Evolutionary conservation across 331 rosid genomes (phyloP).

Genomic region (Rhamnella rubrinervis): DNA sequence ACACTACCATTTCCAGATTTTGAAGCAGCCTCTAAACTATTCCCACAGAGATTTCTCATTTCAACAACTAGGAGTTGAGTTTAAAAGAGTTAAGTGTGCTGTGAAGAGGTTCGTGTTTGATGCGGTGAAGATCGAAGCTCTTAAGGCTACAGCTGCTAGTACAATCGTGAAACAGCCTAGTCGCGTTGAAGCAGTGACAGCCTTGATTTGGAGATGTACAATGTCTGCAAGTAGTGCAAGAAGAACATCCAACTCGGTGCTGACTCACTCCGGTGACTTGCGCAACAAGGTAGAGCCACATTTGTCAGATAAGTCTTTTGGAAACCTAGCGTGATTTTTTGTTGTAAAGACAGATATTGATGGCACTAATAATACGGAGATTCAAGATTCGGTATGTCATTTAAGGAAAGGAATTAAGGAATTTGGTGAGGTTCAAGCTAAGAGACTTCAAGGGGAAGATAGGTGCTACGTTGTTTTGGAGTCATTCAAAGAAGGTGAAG

Average conservation of each 20-base stretch:
- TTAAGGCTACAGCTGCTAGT: neutral
- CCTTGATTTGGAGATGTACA: constrained; percentile 21
- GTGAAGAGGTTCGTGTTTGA: constrained; percentile 35
- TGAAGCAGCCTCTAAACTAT: neutral
- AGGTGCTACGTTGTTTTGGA: neutral
- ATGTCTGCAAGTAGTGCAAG: neutral
- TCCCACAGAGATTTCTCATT: constrained; percentile 10
- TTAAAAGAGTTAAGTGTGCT: neutral
- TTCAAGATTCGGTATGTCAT: neutral
- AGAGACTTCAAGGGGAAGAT: neutral
- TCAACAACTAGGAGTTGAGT: neutral
- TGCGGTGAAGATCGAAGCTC: constrained; percentile 9
- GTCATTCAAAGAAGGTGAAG: neutral
- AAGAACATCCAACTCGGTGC: neutral
- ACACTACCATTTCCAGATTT: neutral
- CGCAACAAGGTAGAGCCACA: neutral
- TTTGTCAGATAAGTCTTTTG: constrained; percentile 2
- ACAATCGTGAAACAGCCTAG: constrained; percentile 6
- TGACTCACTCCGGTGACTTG: constrained; percentile 6
- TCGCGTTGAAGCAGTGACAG: constrained; percentile 6
- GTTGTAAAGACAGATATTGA: neutral
- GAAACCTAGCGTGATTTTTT: constrained; percentile 16
- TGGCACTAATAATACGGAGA: too few relatives aligned
- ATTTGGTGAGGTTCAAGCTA: neutral
- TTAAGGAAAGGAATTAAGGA: constrained; percentile 4